Base-by-base conservation (phyloP, 148 eudicot species). In the Euryodendron excelsum region DNA sequence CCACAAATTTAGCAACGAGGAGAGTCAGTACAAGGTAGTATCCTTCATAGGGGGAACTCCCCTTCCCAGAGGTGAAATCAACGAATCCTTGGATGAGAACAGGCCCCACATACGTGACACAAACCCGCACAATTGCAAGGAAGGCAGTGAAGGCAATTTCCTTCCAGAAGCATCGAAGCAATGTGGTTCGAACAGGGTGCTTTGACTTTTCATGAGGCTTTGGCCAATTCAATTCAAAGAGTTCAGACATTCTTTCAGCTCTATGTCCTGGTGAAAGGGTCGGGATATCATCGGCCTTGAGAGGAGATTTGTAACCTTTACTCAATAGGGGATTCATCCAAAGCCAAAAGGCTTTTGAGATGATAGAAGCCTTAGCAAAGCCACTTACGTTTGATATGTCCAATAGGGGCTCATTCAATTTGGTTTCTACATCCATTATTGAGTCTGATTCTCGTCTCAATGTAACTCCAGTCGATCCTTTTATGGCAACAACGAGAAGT, bases 41-140 rank as follows among this genome's bases (percentile, higher is more conserved):
- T 28, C 99, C 99, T 81, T 95, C 94, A 60, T 83, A 87, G 25
- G 93, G 93, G 27, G 94, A 89, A 28, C 82, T 83, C 41, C 89
- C 71, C 17, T 81, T 71, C 27, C 99, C 97, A 0, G 98, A 79
- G 17, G 99, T 93, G 85, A 81, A 93, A 75, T 88, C 87, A 0
- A 96, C 85, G 70, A 96, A 96, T 8, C 78, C 59, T 64, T 96
- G 91, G 73, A 96, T 88, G 18, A 96, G 82, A 30, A 88, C 45
- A 33, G 99, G 99, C 25, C 99, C 99, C 0, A 91, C 91, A 79
- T 89, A 95, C 89, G 91, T 79, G 72, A 91, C 99, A 80, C 92
- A 91, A 0, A 93, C 81, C 75, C 99, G 79, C 41, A 89, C 34
- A 21, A 91, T 58, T 11, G 99, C 98, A 18, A 96, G 86, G 69